phyloP scores from a whole-genome alignment of 2,329 filamentous ascomycete genomes.

The Claviceps sp. region DNA sequence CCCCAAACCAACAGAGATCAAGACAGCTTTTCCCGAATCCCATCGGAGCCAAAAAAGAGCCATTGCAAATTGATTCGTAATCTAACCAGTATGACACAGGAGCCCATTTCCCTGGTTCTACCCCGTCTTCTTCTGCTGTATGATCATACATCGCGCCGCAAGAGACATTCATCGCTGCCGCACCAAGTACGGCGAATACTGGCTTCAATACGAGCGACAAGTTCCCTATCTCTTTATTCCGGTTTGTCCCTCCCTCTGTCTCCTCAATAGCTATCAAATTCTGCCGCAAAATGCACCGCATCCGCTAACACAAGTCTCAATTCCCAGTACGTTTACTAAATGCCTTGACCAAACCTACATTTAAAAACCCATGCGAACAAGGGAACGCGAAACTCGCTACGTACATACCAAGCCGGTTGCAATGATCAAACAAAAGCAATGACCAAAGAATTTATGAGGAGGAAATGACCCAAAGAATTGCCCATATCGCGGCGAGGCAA shows the following conservation, averaged over 20 bases:
- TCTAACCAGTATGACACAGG: constrained; percentile 11
- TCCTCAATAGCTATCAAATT: background rate
- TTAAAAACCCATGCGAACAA: background rate
- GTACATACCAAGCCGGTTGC: background rate
- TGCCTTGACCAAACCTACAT: background rate
- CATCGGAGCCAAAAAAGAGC: background rate
- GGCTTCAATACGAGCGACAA: constrained; percentile 64
- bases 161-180: constrained; percentile 69
- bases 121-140: constrained; percentile 64
- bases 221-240: constrained; percentile 82
- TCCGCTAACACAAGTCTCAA: background rate
- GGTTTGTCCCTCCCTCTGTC: constrained; percentile 19
- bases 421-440: background rate
- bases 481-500: background rate
- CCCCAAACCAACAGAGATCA: background rate
- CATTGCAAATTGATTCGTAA: too few species aligned
- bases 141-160: constrained; percentile 69
- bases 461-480: background rate
- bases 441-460: background rate
- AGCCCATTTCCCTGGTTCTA: constrained; percentile 90
- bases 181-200: constrained; percentile 69
- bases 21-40: background rate
- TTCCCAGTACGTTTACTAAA: background rate
- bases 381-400: background rate
- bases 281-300: too few species aligned